Percentiles rank a stretch among this genome's conserved stretches.
Evolutionary conservation across 495 filamentous ascomycete species (phyloP).

Genomic region (Penicillium atrosanguineum): DNA sequence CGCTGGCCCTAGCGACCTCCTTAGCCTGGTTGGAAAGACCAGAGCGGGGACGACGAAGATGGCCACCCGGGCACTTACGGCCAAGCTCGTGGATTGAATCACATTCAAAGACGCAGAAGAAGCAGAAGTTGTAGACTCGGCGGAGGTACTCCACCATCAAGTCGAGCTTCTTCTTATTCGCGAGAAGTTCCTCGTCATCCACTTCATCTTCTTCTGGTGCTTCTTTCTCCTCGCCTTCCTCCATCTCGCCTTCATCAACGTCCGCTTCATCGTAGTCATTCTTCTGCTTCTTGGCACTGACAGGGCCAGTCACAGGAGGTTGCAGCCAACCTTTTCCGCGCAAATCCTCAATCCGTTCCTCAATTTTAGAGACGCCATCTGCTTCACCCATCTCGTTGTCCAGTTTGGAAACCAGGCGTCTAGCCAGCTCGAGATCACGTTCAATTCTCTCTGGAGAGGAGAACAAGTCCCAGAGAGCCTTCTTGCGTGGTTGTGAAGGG

Average conservation of each 20-base stretch:
- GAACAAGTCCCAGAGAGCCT: conserved; percentile 95
- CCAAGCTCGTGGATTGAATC: conserved; percentile 95
- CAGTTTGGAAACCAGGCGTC: conserved; percentile 70
- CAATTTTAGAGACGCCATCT: conserved; percentile 74
- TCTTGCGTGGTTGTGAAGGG: conserved; percentile 82
- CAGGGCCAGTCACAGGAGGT: conserved; percentile 57
- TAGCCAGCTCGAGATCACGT: conserved; percentile 76
- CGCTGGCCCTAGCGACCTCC: conserved; percentile 79
- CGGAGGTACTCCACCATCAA: conserved; percentile 94
- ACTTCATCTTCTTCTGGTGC: conserved; percentile 79
- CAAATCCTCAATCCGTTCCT: conserved; percentile 80
- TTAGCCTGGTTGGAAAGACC: conserved; percentile 80
- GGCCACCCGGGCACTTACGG: conserved; percentile 93
- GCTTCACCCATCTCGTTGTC: conserved; percentile 72
- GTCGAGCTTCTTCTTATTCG: conserved; percentile 95
- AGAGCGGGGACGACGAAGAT: conserved; percentile 84
- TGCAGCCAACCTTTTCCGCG: conserved; percentile 71
- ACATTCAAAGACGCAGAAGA: conserved; percentile 98
- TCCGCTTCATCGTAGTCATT: conserved; percentile 61
- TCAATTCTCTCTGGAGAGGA: conserved; percentile 85
- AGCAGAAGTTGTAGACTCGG: conserved; percentile 96
- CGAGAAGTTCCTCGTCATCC: conserved; percentile 83
- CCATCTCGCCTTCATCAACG: conserved; percentile 68
- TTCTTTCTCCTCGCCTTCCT: conserved; percentile 67
- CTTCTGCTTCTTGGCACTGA: conserved; percentile 59